These are phyloP conservation scores for Knufia petricola DNA, from an alignment of 2,329 filamentous ascomycete species.

Conservation along the genomic window DNA sequence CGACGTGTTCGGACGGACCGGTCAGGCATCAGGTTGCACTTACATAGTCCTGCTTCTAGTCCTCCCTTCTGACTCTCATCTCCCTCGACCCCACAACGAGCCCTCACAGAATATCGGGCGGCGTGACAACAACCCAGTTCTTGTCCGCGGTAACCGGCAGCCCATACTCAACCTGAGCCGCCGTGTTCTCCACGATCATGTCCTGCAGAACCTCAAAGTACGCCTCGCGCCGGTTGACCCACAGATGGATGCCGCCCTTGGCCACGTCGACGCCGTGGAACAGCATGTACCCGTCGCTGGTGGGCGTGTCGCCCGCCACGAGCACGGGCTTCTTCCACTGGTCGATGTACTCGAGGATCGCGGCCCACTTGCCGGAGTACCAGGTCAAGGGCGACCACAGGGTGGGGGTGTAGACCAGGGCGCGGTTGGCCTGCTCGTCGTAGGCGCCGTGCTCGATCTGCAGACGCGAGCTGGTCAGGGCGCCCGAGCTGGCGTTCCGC, in stretches of 20 bases:
- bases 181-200: constrained; percentile 8
- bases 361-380: constrained; percentile 9
- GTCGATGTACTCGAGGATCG: constrained; percentile 9
- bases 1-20: too few relatives aligned
- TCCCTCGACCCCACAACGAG: too few relatives aligned
- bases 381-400: constrained; percentile 9
- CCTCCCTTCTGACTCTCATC: too few relatives aligned
- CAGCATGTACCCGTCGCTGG: constrained; percentile 9
- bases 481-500: constrained; percentile 4
- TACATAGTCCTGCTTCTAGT: too few relatives aligned
- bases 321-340: constrained; percentile 11
- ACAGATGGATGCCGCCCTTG: constrained; percentile 10
- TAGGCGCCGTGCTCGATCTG: constrained; percentile 10
- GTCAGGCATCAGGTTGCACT: too few relatives aligned
- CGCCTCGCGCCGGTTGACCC: constrained; percentile 3
- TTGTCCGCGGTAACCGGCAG: constrained; percentile 10
- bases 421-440: constrained; percentile 10
- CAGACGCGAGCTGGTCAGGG: constrained; percentile 1
- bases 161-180: constrained; percentile 2
- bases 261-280: constrained; percentile 8
- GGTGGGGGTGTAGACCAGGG: background rate
- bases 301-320: constrained; percentile 8
- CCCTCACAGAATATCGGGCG: background rate
- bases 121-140: constrained; percentile 10
- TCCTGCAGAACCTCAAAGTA: constrained; percentile 1